Evolutionary conservation across 2,329 filamentous ascomycete genomes (phyloP), one percentile per base, ranked within the genome.

Genomic region (Diaporthe capsici): DNA sequence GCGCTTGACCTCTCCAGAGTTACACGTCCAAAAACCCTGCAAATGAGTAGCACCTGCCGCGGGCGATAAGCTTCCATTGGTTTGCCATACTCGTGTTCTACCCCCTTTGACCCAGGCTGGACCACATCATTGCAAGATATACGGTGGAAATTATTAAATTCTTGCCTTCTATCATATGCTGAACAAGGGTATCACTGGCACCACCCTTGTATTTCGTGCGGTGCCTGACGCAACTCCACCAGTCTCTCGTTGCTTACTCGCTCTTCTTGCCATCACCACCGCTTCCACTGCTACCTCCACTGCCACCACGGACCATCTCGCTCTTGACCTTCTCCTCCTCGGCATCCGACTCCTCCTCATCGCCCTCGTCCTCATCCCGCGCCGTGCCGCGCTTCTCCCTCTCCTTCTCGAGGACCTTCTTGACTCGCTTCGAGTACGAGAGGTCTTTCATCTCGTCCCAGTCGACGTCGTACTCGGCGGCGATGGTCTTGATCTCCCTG

Each of bases 391-490:
- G 83, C 74, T 84, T 84, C 53, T 83, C 84, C 77, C 86, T 84
- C 81, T 91, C 90, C 76, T 88, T 85, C 77, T 90, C 89, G 44
- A 92, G 82, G 22, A 88, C 88, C 79, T 91, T 85, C 82, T 88
- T 88, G 0, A 92, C 89, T 44, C 93, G 89, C 79, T 93, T 91
- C 7, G 75, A 77, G 53, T 75, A 71, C n/a, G 90, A 92, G 71
- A 96, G 91, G 78, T 97, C 94, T 77, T 86, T 87, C 76, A 88
- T 89, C 85, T 97, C 95, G 80, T 98, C 91, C 94, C 95, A 98
- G 71, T 96, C 94, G 10, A 96, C 94, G 79, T 97, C 95, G 82
- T 98, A 98, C 84, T 98, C 95, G 47, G 92, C 90, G 0, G 96
- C 95, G 12, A 97, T 90, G 22, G 89, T 88, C 84, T 93, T 94